Conservation (phyloP, 345 rosid genomes). For the Bretschneidera sinensis region DNA sequence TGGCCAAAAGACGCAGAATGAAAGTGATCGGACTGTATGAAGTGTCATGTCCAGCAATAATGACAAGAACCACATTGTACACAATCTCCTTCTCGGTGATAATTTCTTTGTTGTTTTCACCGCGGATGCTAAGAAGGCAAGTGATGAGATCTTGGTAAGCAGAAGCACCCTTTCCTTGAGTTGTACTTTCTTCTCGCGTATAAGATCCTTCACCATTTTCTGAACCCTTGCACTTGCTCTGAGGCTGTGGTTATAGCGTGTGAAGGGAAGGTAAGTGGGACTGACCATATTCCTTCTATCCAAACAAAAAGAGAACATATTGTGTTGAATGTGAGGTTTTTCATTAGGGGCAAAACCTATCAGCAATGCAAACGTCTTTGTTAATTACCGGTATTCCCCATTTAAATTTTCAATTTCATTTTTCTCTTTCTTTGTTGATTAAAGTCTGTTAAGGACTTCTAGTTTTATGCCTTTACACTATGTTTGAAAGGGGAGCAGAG, state of each 20-base stretch:
- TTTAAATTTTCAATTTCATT: no score
- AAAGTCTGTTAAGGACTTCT: no score
- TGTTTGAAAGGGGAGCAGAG: no score
- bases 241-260: constrained; percentile 40
- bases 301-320: constrained; percentile 42
- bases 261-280: constrained; percentile 49
- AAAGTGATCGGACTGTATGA: constrained; percentile 44
- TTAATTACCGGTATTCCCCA: no score
- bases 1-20: constrained; percentile 37
- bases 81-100: constrained; percentile 45
- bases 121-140: constrained; percentile 29
- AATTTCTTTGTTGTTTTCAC: constrained; percentile 11
- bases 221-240: constrained; percentile 30
- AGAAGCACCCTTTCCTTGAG: constrained; percentile 24
- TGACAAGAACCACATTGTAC: constrained; percentile 43
- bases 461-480: no score
- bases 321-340: constrained; percentile 47
- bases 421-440: no score
- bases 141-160: constrained; percentile 41
- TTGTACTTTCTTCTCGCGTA: constrained; percentile 32
- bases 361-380: neutral
- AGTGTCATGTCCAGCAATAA: constrained; percentile 62
- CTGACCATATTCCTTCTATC: constrained; percentile 46
- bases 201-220: constrained; percentile 25
- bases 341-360: constrained; percentile 49